A percentile compares a stretch with the other conserved stretches of the same genome.
Conservation (phyloP, 495 filamentous ascomycete species). For the Lindgomyces ingoldianus region DNA sequence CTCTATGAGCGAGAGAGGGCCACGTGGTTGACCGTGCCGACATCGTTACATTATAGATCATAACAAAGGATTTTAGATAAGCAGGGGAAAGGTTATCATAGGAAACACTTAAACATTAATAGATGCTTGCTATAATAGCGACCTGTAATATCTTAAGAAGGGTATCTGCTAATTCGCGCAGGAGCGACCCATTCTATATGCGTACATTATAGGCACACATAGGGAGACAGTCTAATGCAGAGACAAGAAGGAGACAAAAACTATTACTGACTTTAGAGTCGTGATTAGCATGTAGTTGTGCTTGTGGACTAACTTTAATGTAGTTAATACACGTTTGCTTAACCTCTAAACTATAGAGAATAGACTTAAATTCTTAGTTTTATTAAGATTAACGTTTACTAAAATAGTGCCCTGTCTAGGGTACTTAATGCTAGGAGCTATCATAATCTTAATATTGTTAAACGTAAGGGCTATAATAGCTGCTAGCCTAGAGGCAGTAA, state of each 20-base stretch:
- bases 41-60: no score
- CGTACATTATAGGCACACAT: constrained; percentile 55
- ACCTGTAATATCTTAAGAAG: constrained; percentile 47
- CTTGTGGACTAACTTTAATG: constrained; percentile 38
- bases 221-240: constrained; percentile 48
- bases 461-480: constrained; percentile 9
- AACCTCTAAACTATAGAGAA: no score
- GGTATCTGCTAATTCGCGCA: constrained; percentile 45
- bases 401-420: not conserved
- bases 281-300: constrained; percentile 53
- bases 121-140: constrained; percentile 44
- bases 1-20: no score
- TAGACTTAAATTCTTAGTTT: constrained; percentile 1
- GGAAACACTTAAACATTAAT: constrained; percentile 22
- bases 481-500: not conserved
- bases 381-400: constrained; percentile 7
- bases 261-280: constrained; percentile 56
- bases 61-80: not conserved
- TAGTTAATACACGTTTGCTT: no score
- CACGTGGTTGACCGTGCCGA: no score
- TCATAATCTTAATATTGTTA: constrained; percentile 11
- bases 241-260: constrained; percentile 49
- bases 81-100: constrained; percentile 11
- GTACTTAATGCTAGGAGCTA: not conserved
- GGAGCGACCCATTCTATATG: constrained; percentile 40